These are phyloP conservation scores for Pleurotus salmoneostramineus DNA, from an alignment of 768 basidiomycete species.

Conservation along the genomic window DNA sequence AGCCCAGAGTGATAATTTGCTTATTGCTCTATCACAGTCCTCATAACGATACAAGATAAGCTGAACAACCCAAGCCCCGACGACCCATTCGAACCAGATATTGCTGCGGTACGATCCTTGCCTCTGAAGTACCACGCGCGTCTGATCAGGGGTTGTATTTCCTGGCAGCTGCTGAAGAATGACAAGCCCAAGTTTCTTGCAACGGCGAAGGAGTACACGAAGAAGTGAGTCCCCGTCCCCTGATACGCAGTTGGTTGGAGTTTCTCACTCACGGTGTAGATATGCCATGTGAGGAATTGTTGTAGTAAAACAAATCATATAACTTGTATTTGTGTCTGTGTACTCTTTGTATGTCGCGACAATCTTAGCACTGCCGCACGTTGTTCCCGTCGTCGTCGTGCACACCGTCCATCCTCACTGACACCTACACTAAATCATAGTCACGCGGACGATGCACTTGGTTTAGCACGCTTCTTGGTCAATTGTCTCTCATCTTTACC, in stretches of 20 bases:
- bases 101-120: constrained; percentile 61
- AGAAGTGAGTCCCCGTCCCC: constrained; percentile 50
- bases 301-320: background rate
- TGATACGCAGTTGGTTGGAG: background rate
- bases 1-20: background rate
- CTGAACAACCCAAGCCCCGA: constrained; percentile 85
- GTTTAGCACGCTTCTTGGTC: background rate
- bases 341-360: background rate
- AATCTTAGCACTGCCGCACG: background rate
- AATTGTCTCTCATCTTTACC: constrained; percentile 21
- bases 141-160: background rate
- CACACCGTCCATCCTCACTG: background rate
- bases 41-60: constrained; percentile 77
- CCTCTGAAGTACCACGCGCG: background rate
- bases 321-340: constrained; percentile 1
- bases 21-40: constrained; percentile 39
- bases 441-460: background rate
- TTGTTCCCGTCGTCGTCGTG: background rate
- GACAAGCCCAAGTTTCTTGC: constrained; percentile 70
- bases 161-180: constrained; percentile 68
- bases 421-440: too few relatives aligned
- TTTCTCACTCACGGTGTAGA: constrained; percentile 8
- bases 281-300: constrained; percentile 19
- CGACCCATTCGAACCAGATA: constrained; percentile 86
- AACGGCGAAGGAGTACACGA: constrained; percentile 82